These are phyloP conservation scores for Moricandia arvensis DNA, from an alignment of 345 rosid species.

Conservation along the genomic window DNA sequence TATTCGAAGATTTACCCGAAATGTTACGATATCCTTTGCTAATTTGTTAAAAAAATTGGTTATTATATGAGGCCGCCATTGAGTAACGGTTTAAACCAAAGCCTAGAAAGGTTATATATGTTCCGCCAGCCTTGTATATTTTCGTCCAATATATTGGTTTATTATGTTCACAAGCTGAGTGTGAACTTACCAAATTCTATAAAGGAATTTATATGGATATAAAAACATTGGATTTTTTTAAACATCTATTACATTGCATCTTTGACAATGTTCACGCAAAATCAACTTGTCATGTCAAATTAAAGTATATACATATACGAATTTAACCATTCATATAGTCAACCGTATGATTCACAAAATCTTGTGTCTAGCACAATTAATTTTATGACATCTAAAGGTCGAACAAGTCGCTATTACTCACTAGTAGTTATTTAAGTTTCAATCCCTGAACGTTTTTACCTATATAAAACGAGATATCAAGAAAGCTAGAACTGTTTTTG, in stretches of 20 bases:
- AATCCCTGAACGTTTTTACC: not conserved
- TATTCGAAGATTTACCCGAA: no score
- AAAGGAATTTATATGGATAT: not conserved
- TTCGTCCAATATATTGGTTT: not conserved
- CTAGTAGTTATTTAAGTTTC: not conserved
- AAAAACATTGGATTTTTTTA: constrained; percentile 19
- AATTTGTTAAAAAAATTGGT: no score
- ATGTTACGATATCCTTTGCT: no score
- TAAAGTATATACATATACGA: not conserved
- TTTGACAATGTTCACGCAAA: not conserved
- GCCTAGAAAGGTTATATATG: not conserved
- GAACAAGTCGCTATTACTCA: not conserved
- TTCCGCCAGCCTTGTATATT: not conserved
- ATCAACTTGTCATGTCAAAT: constrained; percentile 24
- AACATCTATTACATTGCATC: constrained; percentile 18
- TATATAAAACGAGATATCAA: not conserved
- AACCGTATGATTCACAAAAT: not conserved
- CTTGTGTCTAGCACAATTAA: not conserved
- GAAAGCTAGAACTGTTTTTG: not conserved
- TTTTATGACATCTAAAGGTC: not conserved
- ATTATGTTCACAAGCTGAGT: constrained; percentile 8
- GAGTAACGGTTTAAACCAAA: not conserved
- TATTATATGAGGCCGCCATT: not conserved
- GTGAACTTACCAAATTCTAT: constrained; percentile 28
- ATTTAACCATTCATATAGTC: not conserved